Base-by-base conservation (phyloP, 2,329 filamentous ascomycete species). In the Ophiostoma australiae region DNA sequence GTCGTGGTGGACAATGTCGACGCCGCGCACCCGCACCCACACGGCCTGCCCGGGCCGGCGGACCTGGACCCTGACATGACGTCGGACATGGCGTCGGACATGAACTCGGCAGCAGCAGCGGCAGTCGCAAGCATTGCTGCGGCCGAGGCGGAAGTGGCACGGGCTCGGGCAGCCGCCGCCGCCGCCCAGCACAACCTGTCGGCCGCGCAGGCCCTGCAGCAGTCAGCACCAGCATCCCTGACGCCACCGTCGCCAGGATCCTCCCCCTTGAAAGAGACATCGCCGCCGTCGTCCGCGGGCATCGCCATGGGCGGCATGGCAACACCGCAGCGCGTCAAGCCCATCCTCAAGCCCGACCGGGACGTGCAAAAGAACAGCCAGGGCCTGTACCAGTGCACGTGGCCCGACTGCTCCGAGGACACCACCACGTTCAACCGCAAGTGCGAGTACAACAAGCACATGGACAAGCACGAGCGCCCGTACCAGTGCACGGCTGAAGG, bases 381-480 rank as follows among this genome's bases (percentile, higher is more conserved):
- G 33, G 91, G 91, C n/a, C 90, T 92, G 77, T 95, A 90, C 76
- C 85, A 89, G 71, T 97, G 94, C 80, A 88, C 87, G 20, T 87
- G 88, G 75, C 80, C 84, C 0, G 89, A 90, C 71, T 97, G 94
- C 76, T 84, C 82, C 15, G 87, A 90, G 69, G 84, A 89, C 5
- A 76, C 84, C 5, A 86, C 84, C 65, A 86, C 85, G 15, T 98
- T 97, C 78, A 85, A 87, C 70, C 87, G 93, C 74, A 94, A 92
- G 75, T 97, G 94, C 81, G 94, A 97, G 82, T 97, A 92, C 92
- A 96, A 91, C 78, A 97, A 98, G 82, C 94, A 98, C 79, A 97
- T 97, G 94, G 94, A 98, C 81, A 97, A 97, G 79, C 94, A 98
- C 79, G 93, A 97, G 76, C 87, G 94, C 15, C 94, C 94, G 1